Evolutionary conservation across 2,329 filamentous ascomycete genomes (phyloP).

Genomic region (Alternaria viburni): DNA sequence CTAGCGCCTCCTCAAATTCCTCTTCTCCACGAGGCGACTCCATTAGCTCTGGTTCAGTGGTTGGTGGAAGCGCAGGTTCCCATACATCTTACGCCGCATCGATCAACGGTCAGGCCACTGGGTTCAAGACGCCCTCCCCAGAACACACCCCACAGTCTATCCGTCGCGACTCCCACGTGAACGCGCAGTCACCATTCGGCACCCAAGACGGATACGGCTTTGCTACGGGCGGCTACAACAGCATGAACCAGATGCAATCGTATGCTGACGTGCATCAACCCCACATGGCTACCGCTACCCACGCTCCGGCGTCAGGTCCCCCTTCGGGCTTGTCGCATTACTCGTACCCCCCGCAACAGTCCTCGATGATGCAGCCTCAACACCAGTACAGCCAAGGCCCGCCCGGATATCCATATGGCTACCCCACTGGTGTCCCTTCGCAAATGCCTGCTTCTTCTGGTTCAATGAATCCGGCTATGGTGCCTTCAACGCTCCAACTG

Average conservation of each 20-base stretch:
- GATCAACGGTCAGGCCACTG: constrained; percentile 58
- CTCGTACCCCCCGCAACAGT: constrained; percentile 72
- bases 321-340: constrained; percentile 78
- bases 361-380: constrained; percentile 72
- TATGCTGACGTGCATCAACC: constrained; percentile 84
- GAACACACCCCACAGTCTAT: constrained; percentile 62
- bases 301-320: constrained; percentile 76
- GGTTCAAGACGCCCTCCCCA: constrained; percentile 79
- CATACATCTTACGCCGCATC: constrained; percentile 64
- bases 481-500: constrained; percentile 74
- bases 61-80: constrained; percentile 59
- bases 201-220: constrained; percentile 49
- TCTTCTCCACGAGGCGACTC: constrained; percentile 80
- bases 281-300: constrained; percentile 80
- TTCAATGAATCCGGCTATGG: constrained; percentile 69
- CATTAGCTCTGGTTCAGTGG: constrained; percentile 65
- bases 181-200: constrained; percentile 49
- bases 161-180: constrained; percentile 44
- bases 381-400: constrained; percentile 69
- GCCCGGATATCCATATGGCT: constrained; percentile 72
- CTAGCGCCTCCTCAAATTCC: constrained; percentile 70
- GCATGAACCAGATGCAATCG: constrained; percentile 81
- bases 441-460: constrained; percentile 70
- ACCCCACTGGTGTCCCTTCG: constrained; percentile 78
- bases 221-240: constrained; percentile 50